Evolutionary conservation across 202 grass and related monocot genomes (phyloP), one percentile per base, ranked within the genome.

Genomic region (Digitaria exilis): DNA sequence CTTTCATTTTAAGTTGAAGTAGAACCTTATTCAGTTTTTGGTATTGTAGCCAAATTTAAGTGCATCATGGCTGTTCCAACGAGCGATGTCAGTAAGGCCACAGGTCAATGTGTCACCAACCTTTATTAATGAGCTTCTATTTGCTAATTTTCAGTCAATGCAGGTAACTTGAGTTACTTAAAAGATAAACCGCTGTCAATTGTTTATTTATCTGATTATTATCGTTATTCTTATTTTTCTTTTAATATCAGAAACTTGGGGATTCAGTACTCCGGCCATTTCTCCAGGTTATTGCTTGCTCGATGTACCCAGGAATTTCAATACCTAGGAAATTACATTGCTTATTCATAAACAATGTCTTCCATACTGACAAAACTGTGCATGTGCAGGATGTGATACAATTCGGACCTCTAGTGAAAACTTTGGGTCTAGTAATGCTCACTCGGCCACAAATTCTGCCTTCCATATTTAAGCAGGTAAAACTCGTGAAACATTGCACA

Each of bases 61-160:
- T 88, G 87, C 91, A 76, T 98, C 96, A 55, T 98, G 93, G 96
- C 66, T 98, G 75, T 98, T 96, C 72, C 96, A 98, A 84, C 91
- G 93, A 80, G 91, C 96, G 67, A 98, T 98, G 96, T 96, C 96
- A 89, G 86, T 91, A 76, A 90, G 87, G 87, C 78, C 64, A 2
- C 60, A 90, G 31, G 64, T 79, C 56, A 79, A 82, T 65, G 80
- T 98, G 77, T 89, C 89, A 58, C 74, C 96, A 78, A 94, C 87
- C 60, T 96, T 98, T 84, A 86, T 92, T 45, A 96, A 96, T 41
- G 96, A 98, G 9, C 96, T 98, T 87, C 91, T 98, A 42, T 98
- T 91, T 82, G 86, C 83, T 16, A 98, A 98, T 77, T 98, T 98
- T 70, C 87, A 92, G 87, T 93, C 89, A 32, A 98, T 98, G 93